Conservation (phyloP, 768 basidiomycete genomes). For the Pilatotrama ljubarskyi region DNA sequence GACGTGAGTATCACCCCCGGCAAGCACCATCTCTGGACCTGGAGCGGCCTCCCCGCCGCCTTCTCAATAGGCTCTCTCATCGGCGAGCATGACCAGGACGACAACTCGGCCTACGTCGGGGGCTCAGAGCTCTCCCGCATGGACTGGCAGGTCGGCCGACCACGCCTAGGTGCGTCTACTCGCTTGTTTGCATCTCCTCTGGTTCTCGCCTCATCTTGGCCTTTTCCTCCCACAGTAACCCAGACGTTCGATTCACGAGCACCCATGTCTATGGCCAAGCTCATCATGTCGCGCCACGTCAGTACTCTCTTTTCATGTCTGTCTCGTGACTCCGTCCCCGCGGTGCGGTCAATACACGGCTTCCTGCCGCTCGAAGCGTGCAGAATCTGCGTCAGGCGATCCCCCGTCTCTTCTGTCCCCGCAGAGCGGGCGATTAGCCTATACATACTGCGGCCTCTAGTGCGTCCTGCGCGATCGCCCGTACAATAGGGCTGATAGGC, state of each 20-base stretch:
- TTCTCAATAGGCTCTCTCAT: conserved; percentile 29
- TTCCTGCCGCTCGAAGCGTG: conserved; percentile 8
- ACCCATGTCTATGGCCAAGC: conserved; percentile 35
- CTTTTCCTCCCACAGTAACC: conserved; percentile 16
- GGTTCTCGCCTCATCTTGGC: conserved; percentile 1
- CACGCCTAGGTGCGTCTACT: conserved; percentile 21
- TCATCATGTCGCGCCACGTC: conserved; percentile 36
- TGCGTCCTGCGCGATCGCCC: neutral
- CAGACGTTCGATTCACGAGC: conserved; percentile 26
- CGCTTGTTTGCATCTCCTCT: neutral
- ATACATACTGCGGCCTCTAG: neutral
- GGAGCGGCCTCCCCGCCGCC: conserved; percentile 27
- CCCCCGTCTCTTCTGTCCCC: neutral
- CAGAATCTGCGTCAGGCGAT: conserved; percentile 8
- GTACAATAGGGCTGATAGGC: neutral
- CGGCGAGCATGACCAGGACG: conserved; percentile 29
- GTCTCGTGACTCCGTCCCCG: conserved; percentile 11
- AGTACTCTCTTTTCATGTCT: conserved; percentile 16
- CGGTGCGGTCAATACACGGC: conserved; percentile 9
- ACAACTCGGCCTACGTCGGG: conserved; percentile 24
- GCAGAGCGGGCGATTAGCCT: neutral
- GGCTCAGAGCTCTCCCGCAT: conserved; percentile 28
- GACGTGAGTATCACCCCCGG: conserved; percentile 17
- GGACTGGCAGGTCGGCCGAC: conserved; percentile 28
- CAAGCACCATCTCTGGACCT: conserved; percentile 27